Conservation (phyloP, 2,329 filamentous ascomycete genomes). For the Calonectria hawksworthii region DNA sequence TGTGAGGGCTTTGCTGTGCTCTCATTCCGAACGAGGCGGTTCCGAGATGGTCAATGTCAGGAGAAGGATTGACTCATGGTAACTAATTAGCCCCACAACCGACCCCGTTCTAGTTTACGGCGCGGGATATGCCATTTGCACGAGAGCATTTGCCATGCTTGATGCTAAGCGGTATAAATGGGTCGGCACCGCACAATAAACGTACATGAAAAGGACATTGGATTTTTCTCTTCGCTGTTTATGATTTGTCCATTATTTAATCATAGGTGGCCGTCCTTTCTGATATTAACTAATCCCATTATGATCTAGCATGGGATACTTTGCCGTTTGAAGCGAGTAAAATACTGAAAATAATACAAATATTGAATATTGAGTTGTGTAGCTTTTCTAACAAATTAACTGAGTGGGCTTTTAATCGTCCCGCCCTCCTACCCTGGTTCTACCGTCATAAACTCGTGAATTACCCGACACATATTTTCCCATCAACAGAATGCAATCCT, state of each 20-base stretch:
- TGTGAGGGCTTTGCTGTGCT: not conserved
- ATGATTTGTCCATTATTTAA: not conserved
- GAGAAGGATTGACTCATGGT: slow-evolving; percentile 1
- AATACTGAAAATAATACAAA: not conserved
- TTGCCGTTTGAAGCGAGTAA: too few relatives aligned
- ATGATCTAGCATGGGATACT: too few relatives aligned
- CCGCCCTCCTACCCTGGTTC: not conserved
- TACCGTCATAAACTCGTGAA: not conserved
- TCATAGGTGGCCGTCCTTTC: too few relatives aligned
- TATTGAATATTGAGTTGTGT: slow-evolving; percentile 7
- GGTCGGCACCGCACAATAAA: not conserved
- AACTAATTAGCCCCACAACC: not conserved
- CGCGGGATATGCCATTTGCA: not conserved
- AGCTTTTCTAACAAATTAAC: not conserved
- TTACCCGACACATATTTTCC: not conserved
- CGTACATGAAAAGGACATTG: too few relatives aligned
- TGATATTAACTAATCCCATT: not conserved
- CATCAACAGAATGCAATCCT: not conserved
- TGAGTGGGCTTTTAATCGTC: not conserved
- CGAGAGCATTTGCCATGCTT: not conserved
- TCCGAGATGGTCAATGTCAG: not conserved
- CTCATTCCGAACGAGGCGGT: not conserved
- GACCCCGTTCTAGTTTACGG: not conserved
- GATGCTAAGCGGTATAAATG: not conserved
- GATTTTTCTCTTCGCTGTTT: not conserved